Evolutionary conservation across 2,329 filamentous ascomycete genomes (phyloP).

Genomic region (Geoglossum cookeanum): DNA sequence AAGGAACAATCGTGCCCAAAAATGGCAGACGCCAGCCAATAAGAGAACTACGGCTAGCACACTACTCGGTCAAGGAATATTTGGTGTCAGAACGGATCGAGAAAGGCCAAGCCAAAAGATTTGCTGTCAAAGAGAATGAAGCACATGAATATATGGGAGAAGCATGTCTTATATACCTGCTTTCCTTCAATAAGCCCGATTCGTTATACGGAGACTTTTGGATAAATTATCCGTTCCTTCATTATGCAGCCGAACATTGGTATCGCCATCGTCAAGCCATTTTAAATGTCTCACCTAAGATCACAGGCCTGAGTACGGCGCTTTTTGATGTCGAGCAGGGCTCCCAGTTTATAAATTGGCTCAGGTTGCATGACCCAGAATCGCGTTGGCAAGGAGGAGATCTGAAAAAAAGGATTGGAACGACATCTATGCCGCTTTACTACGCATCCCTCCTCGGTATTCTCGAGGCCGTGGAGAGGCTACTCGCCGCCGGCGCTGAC

Average conservation of each 20-base stretch:
- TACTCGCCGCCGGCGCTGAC: neutral
- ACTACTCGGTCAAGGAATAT: conserved; percentile 5
- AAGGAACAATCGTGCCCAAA: neutral
- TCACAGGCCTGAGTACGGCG: neutral
- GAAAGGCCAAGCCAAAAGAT: neutral
- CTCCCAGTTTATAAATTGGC: neutral
- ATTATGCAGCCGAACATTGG: neutral
- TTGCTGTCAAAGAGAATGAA: neutral
- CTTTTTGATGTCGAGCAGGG: neutral
- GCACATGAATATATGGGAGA: neutral
- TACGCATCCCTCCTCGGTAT: neutral
- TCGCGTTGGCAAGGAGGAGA: neutral
- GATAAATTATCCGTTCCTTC: neutral
- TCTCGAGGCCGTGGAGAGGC: neutral
- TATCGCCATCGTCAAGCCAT: neutral
- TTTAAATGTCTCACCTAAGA: neutral
- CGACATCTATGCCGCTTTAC: neutral
- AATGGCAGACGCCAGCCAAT: too few relatives aligned
- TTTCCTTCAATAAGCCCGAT: neutral
- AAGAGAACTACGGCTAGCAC: neutral
- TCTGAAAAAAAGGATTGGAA: neutral
- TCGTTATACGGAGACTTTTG: neutral
- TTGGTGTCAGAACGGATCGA: neutral
- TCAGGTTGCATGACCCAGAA: neutral
- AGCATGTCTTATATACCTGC: conserved; percentile 1